phyloP scores from a whole-genome alignment of 2,329 filamentous ascomycete species.

The Elsinoe necatrix region DNA sequence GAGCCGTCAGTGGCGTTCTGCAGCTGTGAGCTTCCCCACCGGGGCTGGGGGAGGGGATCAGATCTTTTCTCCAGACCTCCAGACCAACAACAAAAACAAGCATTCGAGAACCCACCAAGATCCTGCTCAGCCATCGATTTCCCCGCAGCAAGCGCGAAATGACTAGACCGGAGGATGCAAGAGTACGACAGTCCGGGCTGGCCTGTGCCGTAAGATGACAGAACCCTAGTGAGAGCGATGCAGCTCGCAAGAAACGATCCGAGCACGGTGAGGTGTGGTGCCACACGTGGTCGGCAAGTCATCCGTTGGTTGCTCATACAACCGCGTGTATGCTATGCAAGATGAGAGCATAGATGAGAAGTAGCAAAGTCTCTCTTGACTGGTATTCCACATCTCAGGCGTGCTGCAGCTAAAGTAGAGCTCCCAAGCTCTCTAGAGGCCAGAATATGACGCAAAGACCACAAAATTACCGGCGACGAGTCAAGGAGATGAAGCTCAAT shows the following conservation, averaged over 20 bases:
- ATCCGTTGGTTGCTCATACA: background rate
- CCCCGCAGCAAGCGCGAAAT: background rate
- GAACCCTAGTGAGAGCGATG: background rate
- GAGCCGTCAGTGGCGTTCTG: conserved; percentile 11
- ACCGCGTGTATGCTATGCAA: background rate
- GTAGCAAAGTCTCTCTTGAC: background rate
- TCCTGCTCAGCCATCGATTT: conserved; percentile 10
- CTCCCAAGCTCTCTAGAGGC: background rate
- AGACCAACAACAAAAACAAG: background rate
- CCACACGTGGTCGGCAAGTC: background rate
- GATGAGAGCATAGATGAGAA: background rate
- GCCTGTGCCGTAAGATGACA: background rate
- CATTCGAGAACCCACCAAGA: background rate
- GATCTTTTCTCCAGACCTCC: conserved; percentile 4
- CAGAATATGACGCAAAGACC: background rate
- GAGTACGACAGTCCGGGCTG: background rate
- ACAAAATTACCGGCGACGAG: background rate
- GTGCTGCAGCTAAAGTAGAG: background rate
- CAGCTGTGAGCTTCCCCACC: conserved; percentile 7
- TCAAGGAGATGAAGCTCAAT: conserved; percentile 11
- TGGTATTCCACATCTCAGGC: background rate
- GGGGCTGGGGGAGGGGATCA: background rate
- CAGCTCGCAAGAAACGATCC: background rate
- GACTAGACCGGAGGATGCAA: background rate
- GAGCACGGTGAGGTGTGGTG: background rate